Base-by-base conservation (phyloP, 83 land plant species). In the Diphasiastrum complanatum region DNA sequence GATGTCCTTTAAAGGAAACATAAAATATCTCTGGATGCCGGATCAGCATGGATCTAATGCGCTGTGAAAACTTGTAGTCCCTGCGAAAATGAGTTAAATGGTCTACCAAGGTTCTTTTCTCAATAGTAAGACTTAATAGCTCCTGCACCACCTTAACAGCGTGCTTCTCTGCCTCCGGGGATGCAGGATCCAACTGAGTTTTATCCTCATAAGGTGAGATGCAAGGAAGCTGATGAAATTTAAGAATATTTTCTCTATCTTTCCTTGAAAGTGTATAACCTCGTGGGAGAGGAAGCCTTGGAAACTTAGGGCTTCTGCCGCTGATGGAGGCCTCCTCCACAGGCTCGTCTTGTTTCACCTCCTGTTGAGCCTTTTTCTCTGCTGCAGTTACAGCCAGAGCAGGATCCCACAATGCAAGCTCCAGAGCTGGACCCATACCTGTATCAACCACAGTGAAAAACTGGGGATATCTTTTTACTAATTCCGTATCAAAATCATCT, bases 271-370 rank as follows among this genome's bases (percentile, higher is more conserved):
- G 77, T 47, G 45, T 76, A 33, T 80, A 60, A 25, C 87, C 91
- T 51, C 66, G 80, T 4, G 96, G 96, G 1, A 89, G 75, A 64
- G 58, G 67, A n/a, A 89, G 73, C 49, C 79, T 60, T 11, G 75
- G 71, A 53, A 83, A 89, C 75, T 63, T 80, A 0, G 64, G 79
- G 8, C 80, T 78, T 54, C 96, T 70, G 52, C 86, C 91, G 16
- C 85, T 75, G 14, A 5, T 12, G 51, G 31, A 2, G 52, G 36
- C 2, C 76, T 61, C 47, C 51, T 69, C 11, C 61, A 51, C 4
- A 75, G 33, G 26, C 62, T 50, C 36, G 69, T 47, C 67, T 40
- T 68, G 50, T 45, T 67, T 63, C n/a, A 31, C 51, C 10, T 31
- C 40, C 38, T 46, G 52, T 35, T 43, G 19, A 3, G 71, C 51